phyloP scores from a whole-genome alignment of 352 stramenopile genomes.

The Phytopythium litorale region DNA sequence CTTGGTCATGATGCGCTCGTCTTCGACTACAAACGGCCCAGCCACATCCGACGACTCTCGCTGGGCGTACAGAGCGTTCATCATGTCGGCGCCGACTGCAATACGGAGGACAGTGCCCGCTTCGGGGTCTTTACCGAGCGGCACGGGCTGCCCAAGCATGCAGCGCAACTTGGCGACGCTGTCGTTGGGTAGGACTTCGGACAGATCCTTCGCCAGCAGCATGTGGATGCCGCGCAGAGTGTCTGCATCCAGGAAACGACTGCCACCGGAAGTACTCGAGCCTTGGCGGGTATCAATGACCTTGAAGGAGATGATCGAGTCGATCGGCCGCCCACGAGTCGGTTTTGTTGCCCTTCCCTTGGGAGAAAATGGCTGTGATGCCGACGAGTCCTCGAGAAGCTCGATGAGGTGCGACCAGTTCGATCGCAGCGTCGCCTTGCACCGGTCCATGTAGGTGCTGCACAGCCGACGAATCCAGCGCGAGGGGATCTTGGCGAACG shows the following conservation, averaged over 20 bases:
- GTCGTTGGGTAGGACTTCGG: conserved; percentile 39
- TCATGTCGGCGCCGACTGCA: conserved; percentile 84
- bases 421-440: conserved; percentile 39
- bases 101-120: conserved; percentile 70
- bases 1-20: conserved; percentile 59
- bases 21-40: conserved; percentile 40
- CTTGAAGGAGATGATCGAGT: conserved; percentile 83
- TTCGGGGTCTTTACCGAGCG: conserved; percentile 49
- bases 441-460: conserved; percentile 50
- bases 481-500: conserved; percentile 56
- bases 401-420: conserved; percentile 44
- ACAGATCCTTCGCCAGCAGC: conserved; percentile 72
- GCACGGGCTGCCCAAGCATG: conserved; percentile 78
- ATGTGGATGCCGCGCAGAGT: conserved; percentile 64
- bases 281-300: conserved; percentile 36
- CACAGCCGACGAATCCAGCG: conserved; percentile 43
- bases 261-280: not conserved
- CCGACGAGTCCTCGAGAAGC: conserved; percentile 25
- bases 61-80: conserved; percentile 62
- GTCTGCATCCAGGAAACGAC: conserved; percentile 31
- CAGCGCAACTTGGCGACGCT: conserved; percentile 50
- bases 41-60: conserved; percentile 25
- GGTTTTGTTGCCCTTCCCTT: conserved; percentile 13
- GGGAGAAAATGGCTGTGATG: conserved; percentile 11
- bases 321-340: conserved; percentile 33